Base-by-base conservation (phyloP, 768 basidiomycete genomes). In the Collybiopsis confluens region DNA sequence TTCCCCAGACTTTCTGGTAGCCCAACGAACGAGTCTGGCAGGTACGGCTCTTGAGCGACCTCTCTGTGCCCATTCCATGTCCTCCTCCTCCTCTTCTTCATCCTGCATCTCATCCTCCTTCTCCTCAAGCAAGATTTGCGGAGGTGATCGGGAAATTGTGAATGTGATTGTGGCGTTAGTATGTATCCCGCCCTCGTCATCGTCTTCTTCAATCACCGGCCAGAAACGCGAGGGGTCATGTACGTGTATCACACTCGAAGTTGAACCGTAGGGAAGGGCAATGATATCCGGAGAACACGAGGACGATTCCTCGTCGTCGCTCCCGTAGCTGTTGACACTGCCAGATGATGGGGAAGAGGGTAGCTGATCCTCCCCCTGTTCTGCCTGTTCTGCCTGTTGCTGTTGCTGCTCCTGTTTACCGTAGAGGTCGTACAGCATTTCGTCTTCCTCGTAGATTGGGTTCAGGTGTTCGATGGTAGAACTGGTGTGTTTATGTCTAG, bases 21-120 rank as follows among this genome's bases (percentile, higher is more conserved):
- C 50, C 50, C 50, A 42, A 9, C 50, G 50, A 6, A 30, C 28
- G 4, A 52, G 20, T 43, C 41, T 40, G 3, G 40, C 28, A 27
- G 50, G 50, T 30, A 52, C 50, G 23, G 38, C 50, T 18, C 38
- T 40, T 15, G 50, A 52, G 23, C 50, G 50, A n/a, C 50, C 50
- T 52, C 50, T 40, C 3, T 33, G 35, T 23, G 26, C 37, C 24
- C 49, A 26, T 51, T 51, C 49, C 20, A 26, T 16, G 18, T 50
- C 13, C 2, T 28, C 26, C 1, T 52, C 20, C 1, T 41, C 16
- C 0, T 42, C 50, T 30, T 52, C 27, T 24, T n/a, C 37, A 20
- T 52, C 35, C 47, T 13, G 18, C 13, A 33, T 52, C 20, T 41
- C 16, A 0, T 42, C 50, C 10, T 52, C 27, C 20, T 26, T 23